Evolutionary conservation across 345 rosid species (phyloP), one percentile per base, ranked within the genome.

Genomic region (Salix koriyanagi): DNA sequence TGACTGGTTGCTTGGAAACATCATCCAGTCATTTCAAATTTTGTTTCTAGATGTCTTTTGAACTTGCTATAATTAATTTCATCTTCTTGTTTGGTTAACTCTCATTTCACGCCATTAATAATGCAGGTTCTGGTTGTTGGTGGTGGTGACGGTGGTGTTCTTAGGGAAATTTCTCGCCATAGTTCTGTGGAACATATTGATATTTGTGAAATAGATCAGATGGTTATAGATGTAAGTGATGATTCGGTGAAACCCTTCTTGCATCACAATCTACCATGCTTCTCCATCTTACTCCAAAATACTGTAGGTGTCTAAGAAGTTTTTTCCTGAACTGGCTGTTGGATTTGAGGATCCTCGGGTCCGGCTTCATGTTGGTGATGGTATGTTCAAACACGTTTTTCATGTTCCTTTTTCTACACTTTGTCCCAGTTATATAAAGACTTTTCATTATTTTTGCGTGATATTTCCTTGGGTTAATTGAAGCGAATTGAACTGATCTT

Each of bases 101-200:
- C 64, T 76, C 15, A 66, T 23, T 80, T 48, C 42, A 23, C 13
- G 2, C 18, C 30, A 73, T 64, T 66, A 19, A 39, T 66, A 44
- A 25, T 80, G 70, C 82, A 93, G 98, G 99, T 93, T 80, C 87
- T 96, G 78, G 99, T 93, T 84, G 98, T 96, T 83, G 99, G 99
- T 72, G 99, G 99, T 61, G 99, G 98, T 80, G 99, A 96, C 80
- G 99, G 99, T 58, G 99, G 97, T 15, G 98, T 93, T 80, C 97
- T 93, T 32, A 79, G 95, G 75, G 99, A 96, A 86, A 84, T 96
- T 81, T 84, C 98, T 82, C 94, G 94, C 64, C 99, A 93, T 67
- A 85, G 84, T 72, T 91, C 99, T 60, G 97, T 93, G 65, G 95
- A 96, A 89, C 87, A 60, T 48, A 93, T 96, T 75, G 98, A 92